phyloP scores from a whole-genome alignment of 352 stramenopile genomes.

The Phytophthora rubi region DNA sequence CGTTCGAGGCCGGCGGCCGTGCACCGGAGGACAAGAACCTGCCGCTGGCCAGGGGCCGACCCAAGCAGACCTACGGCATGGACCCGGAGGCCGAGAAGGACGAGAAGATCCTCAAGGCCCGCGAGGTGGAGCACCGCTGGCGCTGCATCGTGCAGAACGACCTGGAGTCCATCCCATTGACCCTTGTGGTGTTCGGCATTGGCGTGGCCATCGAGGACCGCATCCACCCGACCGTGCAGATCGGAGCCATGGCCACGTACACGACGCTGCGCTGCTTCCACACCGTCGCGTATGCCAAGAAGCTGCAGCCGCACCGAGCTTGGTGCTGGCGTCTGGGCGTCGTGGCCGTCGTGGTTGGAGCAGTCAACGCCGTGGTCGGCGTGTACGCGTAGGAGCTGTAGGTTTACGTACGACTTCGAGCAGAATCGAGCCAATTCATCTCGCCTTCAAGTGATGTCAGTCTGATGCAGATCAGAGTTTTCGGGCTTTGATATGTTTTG shows the following conservation, averaged over 20 bases:
- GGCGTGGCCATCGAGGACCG: slow-evolving; percentile 39
- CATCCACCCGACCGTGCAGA: slow-evolving; percentile 35
- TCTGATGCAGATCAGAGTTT: slow-evolving; percentile 3
- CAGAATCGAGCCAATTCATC: slow-evolving; percentile 14
- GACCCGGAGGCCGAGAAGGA: slow-evolving; percentile 24
- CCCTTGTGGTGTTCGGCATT: slow-evolving; percentile 49
- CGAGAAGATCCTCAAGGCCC: slow-evolving; percentile 41
- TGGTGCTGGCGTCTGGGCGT: slow-evolving; percentile 47
- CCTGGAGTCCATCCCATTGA: slow-evolving; percentile 64
- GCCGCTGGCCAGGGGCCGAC: slow-evolving; percentile 43
- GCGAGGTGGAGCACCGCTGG: slow-evolving; percentile 49
- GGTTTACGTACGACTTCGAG: not conserved
- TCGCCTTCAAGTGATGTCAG: slow-evolving; percentile 5
- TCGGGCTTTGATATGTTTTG: not conserved
- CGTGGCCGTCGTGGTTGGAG: slow-evolving; percentile 45
- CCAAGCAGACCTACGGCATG: slow-evolving; percentile 51
- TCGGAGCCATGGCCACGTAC: slow-evolving; percentile 48
- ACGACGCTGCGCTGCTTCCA: slow-evolving; percentile 49
- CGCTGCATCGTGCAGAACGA: slow-evolving; percentile 66
- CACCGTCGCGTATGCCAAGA: slow-evolving; percentile 57
- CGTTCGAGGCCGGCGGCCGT: slow-evolving; percentile 49
- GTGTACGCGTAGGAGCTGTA: slow-evolving; percentile 37
- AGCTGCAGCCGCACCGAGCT: slow-evolving; percentile 50
- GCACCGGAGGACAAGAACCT: slow-evolving; percentile 60
- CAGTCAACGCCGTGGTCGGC: slow-evolving; percentile 51